Base-by-base conservation (phyloP, 306 rosid species). In the Quercus robur region DNA sequence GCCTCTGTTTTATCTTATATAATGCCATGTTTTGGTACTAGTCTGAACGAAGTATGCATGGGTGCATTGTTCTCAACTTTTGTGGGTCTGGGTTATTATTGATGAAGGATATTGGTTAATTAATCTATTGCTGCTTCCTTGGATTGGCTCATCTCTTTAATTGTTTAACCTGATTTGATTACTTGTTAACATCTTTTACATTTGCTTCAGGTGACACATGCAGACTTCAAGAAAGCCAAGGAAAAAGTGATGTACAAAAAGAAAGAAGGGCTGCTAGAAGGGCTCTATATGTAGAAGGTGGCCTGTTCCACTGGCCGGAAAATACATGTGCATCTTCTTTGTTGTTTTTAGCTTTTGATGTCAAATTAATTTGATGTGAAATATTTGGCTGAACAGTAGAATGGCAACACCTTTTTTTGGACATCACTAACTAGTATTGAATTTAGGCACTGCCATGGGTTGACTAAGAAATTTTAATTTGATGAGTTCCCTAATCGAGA, bases 241-340 rank as follows among this genome's bases (percentile, higher is more conserved):
- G 92, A 88, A 69, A 88, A 86, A 84, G 92, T 88, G 70, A 88
- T 88, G 92, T 88, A 80, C 71, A 88, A 86, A 77, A 88, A 88
- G 88, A 88, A 88, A 70, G 90, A 88, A 82, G 92, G 30, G 89
- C 2, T 87, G 70, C 93, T 89, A 38, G 93, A 89, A 80, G 91
- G 93, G 3, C 83, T 87, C 20, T 89, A 87, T 55, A 89, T 89
- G 93, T 89, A 80, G 83, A 56, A 79, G 52, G 30, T 1, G n/a
- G 21, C 51, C 19, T 3, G 71, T 33, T 66, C 46, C 8, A 23
- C 19, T 6, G 9, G 71, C 4, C 17, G 20, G 25, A 33, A 38
- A 51, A 58, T 33, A 21, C 56, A n/a, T 41, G 12, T 58, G 26
- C 31, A 12, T 56, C 30, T 13, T 5, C 38, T 33, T 33, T 74